Evolutionary conservation across 169 alveolate genomes (phyloP).

Genomic region (Blepharisma undulans): DNA sequence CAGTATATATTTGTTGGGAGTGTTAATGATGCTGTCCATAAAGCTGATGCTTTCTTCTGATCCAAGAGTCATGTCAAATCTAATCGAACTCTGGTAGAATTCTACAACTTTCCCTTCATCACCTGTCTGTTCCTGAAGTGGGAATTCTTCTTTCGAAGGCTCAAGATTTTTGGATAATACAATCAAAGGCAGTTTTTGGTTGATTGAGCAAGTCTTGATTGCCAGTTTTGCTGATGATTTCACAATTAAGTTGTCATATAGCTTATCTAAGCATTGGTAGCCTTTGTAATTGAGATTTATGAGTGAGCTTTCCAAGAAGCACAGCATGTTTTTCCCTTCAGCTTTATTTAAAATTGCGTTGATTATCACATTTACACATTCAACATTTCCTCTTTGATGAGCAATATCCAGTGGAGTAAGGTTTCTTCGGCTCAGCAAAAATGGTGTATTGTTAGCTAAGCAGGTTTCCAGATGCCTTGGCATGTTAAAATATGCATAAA

Average conservation of each 20-base stretch:
- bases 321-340: not conserved
- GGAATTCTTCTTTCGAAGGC: not conserved
- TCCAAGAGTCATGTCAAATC: not conserved
- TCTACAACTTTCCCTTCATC: not conserved
- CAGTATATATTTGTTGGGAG: not conserved
- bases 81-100: not conserved
- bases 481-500: slow-evolving; percentile 11
- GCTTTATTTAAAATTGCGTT: not conserved
- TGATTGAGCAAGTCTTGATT: not conserved
- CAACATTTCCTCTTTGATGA: not conserved
- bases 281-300: not conserved
- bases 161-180: not conserved
- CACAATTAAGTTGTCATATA: not conserved
- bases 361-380: not conserved
- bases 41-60: slow-evolving; percentile 3
- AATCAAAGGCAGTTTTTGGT: not conserved
- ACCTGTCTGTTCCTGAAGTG: not conserved
- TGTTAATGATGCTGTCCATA: slow-evolving; percentile 13
- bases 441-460: not conserved
- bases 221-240: not conserved
- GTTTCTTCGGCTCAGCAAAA: not conserved
- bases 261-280: not conserved
- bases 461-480: not conserved
- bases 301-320: not conserved
- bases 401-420: not conserved